phyloP scores from a whole-genome alignment of 2,329 filamentous ascomycete species.

The Aureobasidium musti region DNA sequence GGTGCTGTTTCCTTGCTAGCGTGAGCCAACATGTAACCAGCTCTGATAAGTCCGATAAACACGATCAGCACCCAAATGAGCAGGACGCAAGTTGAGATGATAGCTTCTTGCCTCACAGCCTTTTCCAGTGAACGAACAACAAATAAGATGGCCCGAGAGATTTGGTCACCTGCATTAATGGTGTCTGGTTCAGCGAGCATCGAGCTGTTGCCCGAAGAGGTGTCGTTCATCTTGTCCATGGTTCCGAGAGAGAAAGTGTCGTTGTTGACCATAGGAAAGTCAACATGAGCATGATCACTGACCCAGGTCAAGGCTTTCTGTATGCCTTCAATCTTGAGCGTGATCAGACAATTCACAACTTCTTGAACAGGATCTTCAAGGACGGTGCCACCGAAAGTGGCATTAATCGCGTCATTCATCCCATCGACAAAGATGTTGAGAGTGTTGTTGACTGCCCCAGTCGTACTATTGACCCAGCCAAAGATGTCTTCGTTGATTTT shows the following conservation, averaged over 20 bases:
- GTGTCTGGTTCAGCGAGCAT: conserved; percentile 75
- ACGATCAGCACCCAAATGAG: conserved; percentile 76
- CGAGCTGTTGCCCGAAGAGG: conserved; percentile 58
- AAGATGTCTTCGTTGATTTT: conserved; percentile 84
- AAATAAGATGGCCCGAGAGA: conserved; percentile 71
- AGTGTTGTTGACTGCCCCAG: conserved; percentile 78
- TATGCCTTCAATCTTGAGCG: conserved; percentile 80
- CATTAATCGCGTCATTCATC: conserved; percentile 72
- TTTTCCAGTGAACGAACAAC: conserved; percentile 68
- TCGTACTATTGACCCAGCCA: conserved; percentile 83
- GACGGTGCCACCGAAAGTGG: conserved; percentile 78
- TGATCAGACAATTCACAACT: conserved; percentile 82
- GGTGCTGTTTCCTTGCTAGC: conserved; percentile 43
- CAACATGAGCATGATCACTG: conserved; percentile 78
- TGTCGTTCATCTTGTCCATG: conserved; percentile 53
- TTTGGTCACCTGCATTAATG: conserved; percentile 73
- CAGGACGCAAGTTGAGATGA: conserved; percentile 75
- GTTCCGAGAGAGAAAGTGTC: conserved; percentile 84
- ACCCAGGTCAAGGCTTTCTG: conserved; percentile 94
- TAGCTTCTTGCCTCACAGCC: conserved; percentile 71
- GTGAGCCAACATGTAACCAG: conserved; percentile 61
- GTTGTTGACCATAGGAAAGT: conserved; percentile 74
- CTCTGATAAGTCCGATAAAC: conserved; percentile 70
- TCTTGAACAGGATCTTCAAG: conserved; percentile 76
- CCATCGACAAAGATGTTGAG: conserved; percentile 78